phyloP scores from a whole-genome alignment of 306 rosid genomes.

The Vigna reflexopilosa region DNA sequence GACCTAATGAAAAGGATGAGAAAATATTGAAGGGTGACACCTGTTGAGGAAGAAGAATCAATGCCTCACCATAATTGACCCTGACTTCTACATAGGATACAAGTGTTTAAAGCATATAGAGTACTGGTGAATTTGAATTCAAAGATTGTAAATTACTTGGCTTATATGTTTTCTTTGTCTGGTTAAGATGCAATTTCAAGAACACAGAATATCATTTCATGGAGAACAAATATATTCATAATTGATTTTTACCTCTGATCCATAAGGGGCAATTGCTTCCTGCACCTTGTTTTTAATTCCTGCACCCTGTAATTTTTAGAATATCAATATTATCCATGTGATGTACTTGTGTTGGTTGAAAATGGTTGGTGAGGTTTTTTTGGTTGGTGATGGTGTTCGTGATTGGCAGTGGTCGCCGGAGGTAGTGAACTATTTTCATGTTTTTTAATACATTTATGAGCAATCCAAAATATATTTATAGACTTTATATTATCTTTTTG shows the following conservation, averaged over 20 bases:
- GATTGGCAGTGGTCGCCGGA: too few relatives aligned
- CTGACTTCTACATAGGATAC: slow-evolving; percentile 20
- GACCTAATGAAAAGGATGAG: slow-evolving; percentile 52
- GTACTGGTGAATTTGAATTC: slow-evolving; percentile 34
- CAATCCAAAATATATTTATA: too few relatives aligned
- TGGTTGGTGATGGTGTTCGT: too few relatives aligned
- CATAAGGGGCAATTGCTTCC: too few relatives aligned
- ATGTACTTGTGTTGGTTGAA: too few relatives aligned
- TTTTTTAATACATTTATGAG: too few relatives aligned
- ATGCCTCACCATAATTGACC: slow-evolving; percentile 21
- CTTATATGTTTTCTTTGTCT: not conserved
- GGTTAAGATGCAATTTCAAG: slow-evolving; percentile 20
- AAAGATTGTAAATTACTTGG: slow-evolving; percentile 17
- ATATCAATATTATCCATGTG: too few relatives aligned
- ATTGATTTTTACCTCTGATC: not conserved
- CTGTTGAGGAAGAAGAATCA: slow-evolving; percentile 55
- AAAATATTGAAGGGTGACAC: slow-evolving; percentile 49
- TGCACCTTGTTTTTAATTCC: too few relatives aligned
- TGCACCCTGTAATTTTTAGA: too few relatives aligned
- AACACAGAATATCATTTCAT: not conserved
- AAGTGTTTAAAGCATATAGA: slow-evolving; percentile 32
- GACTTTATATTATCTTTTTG: too few relatives aligned
- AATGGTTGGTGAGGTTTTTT: too few relatives aligned
- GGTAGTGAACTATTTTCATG: too few relatives aligned
- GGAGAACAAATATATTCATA: not conserved